Percentiles rank a stretch among this genome's conserved stretches.
These are phyloP conservation scores for Fusarium sp. DNA, from an alignment of 2,329 filamentous ascomycete species.

Conservation along the genomic window DNA sequence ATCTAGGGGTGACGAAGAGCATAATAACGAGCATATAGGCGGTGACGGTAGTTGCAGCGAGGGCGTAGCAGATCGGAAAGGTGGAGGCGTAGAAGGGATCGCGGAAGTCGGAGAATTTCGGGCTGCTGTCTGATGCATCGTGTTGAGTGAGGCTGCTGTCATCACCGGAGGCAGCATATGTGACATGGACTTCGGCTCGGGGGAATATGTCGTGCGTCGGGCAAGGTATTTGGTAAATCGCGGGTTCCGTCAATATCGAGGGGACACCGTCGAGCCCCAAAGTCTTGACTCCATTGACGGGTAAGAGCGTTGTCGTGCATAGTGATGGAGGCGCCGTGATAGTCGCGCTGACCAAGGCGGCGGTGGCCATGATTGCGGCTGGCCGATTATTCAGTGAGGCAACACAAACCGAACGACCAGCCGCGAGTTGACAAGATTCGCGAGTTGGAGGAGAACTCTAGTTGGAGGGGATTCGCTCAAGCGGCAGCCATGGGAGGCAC, in stretches of 20 bases:
- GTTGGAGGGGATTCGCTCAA: conserved; percentile 27
- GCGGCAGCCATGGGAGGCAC: conserved; percentile 38
- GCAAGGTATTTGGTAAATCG: conserved; percentile 62
- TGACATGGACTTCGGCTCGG: conserved; percentile 46
- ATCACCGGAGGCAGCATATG: conserved; percentile 54
- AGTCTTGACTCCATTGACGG: conserved; percentile 59
- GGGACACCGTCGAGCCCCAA: conserved; percentile 62
- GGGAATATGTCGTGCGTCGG: conserved; percentile 39
- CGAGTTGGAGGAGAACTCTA: conserved; percentile 20
- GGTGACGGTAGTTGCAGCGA: conserved; percentile 89
- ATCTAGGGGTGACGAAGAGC: conserved; percentile 93
- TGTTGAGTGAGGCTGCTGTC: conserved; percentile 50
- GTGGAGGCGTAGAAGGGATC: conserved; percentile 95
- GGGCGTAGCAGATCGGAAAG: conserved; percentile 91
- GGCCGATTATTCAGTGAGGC: conserved; percentile 35
- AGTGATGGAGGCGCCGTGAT: conserved; percentile 47
- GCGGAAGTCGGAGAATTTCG: conserved; percentile 71
- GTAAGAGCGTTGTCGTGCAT: conserved; percentile 58
- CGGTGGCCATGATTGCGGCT: conserved; percentile 44
- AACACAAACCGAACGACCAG: conserved; percentile 41
- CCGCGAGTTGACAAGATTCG: conserved; percentile 43
- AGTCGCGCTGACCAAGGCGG: conserved; percentile 41
- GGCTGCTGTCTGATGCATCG: conserved; percentile 47
- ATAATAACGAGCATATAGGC: conserved; percentile 94
- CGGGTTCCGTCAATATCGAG: conserved; percentile 68